Evolutionary conservation across 345 rosid genomes (phyloP), one percentile per base, ranked within the genome.

Genomic region (Excoecaria cochinchinensis): DNA sequence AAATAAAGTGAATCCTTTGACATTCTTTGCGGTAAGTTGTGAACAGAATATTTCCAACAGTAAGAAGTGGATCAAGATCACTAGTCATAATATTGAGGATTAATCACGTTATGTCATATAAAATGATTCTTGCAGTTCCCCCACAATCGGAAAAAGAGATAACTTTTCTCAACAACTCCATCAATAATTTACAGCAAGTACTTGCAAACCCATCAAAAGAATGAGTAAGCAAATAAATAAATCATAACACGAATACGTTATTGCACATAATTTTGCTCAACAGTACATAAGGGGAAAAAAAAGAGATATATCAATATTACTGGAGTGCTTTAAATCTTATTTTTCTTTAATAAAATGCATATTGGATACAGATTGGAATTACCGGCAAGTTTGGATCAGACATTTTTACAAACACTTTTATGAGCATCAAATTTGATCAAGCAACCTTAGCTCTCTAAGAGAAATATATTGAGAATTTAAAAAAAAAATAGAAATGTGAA

Each of bases 321-420:
- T 3, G 4, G 4, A 40, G 44, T 42, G 3, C 8, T 42, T 5
- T 42, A 42, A 42, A 1, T 22, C 6, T 1, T n/a, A 55, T 55
- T 55, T 55, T 55, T 0, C 59, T 5, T 17, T 3, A 22, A 55
- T 9, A 15, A 52, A 52, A 52, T 52, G 56, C 56, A 52, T 31
- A 19, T 52, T 16, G 13, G 56, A 52, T 52, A 52, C 17, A 52
- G n/a, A n/a, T n/a, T n/a, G 19, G 8, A 52, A 52, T 14, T 61
- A 15, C 19, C 31, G 14, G 1, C 16, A 73, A 24, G 40, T n/a
- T 14, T 69, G 57, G 70, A 17, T 66, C 60, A 65, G 72, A 22
- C 76, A 72, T 72, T 72, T 65, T 38, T 9, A 71, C 76, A 65
- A 65, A 77, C 76, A 72, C 50, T 64, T 62, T 10, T 3, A 9